These are phyloP conservation scores for Protostelium mycophagum DNA, from an alignment of 78 protist genomes.

Conservation along the genomic window DNA sequence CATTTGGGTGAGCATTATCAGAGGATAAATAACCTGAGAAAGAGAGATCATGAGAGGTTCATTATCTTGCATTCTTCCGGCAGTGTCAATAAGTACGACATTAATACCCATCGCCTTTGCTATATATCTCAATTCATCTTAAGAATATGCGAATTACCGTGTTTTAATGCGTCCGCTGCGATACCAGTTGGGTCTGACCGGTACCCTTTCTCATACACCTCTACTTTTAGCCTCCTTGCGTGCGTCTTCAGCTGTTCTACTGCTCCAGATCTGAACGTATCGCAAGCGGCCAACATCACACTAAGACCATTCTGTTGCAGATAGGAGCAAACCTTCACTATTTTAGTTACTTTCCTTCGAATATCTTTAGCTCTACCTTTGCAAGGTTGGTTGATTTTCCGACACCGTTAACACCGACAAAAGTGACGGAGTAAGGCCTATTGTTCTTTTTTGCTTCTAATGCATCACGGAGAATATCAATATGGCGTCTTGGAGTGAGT, in stretches of 20 bases:
- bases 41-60: conserved; percentile 94
- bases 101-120: conserved; percentile 44
- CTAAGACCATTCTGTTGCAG: conserved; percentile 57
- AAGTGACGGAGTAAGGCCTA: conserved; percentile 74
- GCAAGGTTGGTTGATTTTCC: conserved; percentile 95
- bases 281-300: conserved; percentile 98
- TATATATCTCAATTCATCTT: neutral
- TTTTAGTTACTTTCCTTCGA: neutral
- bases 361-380: conserved; percentile 59
- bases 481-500: conserved; percentile 83
- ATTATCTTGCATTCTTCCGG: conserved; percentile 99
- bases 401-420: conserved; percentile 93
- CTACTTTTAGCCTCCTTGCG: conserved; percentile 63
- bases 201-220: conserved; percentile 86
- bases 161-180: conserved; percentile 85
- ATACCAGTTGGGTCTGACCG: conserved; percentile 89
- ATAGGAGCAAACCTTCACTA: conserved; percentile 65
- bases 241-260: conserved; percentile 96
- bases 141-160: conserved; percentile 18
- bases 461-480: conserved; percentile 79
- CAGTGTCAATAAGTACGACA: conserved; percentile 97
- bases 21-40: conserved; percentile 52
- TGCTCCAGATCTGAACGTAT: conserved; percentile 99
- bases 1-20: neutral
- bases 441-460: conserved; percentile 17